Base-by-base conservation (phyloP, 345 rosid genomes). In the Moricandia arvensis region DNA sequence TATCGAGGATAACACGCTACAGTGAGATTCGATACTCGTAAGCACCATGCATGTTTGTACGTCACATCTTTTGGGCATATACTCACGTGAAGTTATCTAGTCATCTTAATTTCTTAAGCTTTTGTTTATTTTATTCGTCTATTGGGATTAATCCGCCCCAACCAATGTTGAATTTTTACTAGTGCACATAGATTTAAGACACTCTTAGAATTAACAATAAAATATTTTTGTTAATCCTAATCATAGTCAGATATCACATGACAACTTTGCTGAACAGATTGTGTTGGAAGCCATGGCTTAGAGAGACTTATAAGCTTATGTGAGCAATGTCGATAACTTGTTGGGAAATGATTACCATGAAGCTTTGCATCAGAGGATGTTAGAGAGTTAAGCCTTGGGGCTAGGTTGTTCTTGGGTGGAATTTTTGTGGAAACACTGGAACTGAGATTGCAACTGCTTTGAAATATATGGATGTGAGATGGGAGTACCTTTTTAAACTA, bases 391-490 rank as follows among this genome's bases (percentile, higher is more conserved):
- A 91, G 88, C 82, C 97, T 89, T 75, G 96, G 93, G 24, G 84
- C 88, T 45, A 89, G 82, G 80, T 84, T 87, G 78, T 88, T 93
- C 81, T 66, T 86, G 82, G 98, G 90, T 72, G 91, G 93, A 76
- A 89, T 85, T 69, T 93, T 8, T 33, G 37, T 33, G 37, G 8
- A 33, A 33, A 33, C 37, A 33, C 37, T 33, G 37, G 8, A 33
- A 89, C 86, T 1, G 98, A 91, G 82, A 81, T 93, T 79, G 98
- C 98, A 9, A 91, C 94, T 6, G 91, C 93, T 66, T 85, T 93
- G 78, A 93, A 93, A 63, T 91, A 93, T 79, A 86, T 90, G 89
- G 98, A 91, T 80, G 89, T 93, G 72, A 90, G 98, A 81, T 81
- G 93, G 1, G 94, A 91, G 80, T 93, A 93, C 72, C 89, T 93